Evolutionary conservation across 805 yeast species (phyloP).

Genomic region (Candida vartiovaarae): DNA sequence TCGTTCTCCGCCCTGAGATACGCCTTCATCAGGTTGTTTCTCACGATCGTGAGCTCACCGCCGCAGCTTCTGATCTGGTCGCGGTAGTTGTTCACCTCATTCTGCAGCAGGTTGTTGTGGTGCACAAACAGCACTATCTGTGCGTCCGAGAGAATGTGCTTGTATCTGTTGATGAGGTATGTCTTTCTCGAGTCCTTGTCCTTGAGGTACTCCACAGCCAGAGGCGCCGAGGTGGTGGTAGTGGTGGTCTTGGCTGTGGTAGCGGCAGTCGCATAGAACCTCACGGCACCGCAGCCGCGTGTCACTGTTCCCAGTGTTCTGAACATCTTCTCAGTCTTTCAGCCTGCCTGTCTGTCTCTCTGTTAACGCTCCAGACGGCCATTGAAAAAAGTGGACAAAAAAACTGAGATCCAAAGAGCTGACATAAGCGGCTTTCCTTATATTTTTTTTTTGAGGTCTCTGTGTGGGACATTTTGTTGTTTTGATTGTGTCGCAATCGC

Average conservation of each 20-base stretch:
- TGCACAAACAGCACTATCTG: constrained; percentile 75
- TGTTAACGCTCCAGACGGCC: no score
- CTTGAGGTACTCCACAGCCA: constrained; percentile 38
- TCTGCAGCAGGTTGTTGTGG: constrained; percentile 70
- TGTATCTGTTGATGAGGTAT: constrained; percentile 73
- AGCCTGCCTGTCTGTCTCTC: no score
- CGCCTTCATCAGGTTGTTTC: constrained; percentile 65
- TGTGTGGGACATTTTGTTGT: no score
- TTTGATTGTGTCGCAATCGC: no score
- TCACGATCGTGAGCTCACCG: constrained; percentile 59
- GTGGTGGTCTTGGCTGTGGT: constrained; percentile 4
- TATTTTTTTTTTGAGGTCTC: no score
- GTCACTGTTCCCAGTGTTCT: no score
- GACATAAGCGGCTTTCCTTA: no score
- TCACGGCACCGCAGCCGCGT: constrained; percentile 3
- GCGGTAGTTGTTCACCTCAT: constrained; percentile 61
- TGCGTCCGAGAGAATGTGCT: constrained; percentile 56
- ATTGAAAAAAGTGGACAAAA: no score
- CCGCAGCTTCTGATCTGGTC: constrained; percentile 57
- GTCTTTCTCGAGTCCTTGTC: constrained; percentile 74
- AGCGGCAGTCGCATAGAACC: constrained; percentile 11
- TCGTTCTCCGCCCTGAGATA: constrained; percentile 66
- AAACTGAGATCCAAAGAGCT: no score
- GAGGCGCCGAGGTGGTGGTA: constrained; percentile 14
- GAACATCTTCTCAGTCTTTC: no score